Base-by-base conservation (phyloP, 345 rosid species). In the Dovyalis caffra region DNA sequence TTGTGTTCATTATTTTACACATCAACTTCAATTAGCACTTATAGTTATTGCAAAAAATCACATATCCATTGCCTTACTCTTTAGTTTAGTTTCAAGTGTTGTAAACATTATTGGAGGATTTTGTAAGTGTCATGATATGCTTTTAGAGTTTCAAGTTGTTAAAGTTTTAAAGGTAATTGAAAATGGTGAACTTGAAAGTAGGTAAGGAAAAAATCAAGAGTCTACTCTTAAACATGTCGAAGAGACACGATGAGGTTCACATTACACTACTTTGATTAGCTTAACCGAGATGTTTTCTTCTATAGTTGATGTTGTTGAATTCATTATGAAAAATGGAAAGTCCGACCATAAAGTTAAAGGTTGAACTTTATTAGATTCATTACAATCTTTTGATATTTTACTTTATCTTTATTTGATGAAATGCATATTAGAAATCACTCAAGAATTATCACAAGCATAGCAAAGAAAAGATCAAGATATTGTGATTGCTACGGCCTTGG, bases 381-480 rank as follows among this genome's bases (percentile, higher is more conserved):
- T 67, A 0, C 21, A 37, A 67, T 67, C 53, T 6, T 62, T 67
- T 67, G 56, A 67, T 11, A 23, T 40, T 40, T 2, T 15, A n/a
- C 40, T 67, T 43, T n/a, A 20, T 8, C 56, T 67, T 9, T 32
- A 23, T 67, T 14, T 67, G 20, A n/a, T n/a, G n/a, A n/a, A n/a
- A n/a, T n/a, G n/a, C n/a, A n/a, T n/a, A n/a, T n/a, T n/a, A n/a
- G n/a, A 67, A 40, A 67, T 67, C 21, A 21, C 69, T 35, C 2
- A 37, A 31, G 49, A 34, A 8, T 38, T 66, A 8, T 66, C 18
- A 21, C 33, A 67, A 25, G 56, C n/a, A n/a, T 25, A 37, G n/a
- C 70, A 67, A 34, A 32, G 43, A 64, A 66, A 75, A 26, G 57
- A 75, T 67, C 60, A 75, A 75, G 66, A 67, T 38, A 75, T 67